phyloP scores from a whole-genome alignment of 2,329 filamentous ascomycete genomes.

The Aspergillus ochraceus region DNA sequence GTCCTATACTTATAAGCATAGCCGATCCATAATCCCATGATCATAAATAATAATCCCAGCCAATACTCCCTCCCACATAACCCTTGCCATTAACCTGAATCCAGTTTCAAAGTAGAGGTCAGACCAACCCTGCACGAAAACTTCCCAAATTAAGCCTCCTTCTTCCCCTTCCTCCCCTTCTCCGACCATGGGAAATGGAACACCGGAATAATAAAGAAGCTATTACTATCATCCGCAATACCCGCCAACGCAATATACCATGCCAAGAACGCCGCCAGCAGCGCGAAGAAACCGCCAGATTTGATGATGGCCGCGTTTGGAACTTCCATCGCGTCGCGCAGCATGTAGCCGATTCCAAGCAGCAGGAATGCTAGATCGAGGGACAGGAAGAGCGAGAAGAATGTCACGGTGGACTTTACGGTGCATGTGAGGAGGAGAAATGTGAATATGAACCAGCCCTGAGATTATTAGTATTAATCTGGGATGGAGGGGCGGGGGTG shows the following conservation, averaged over 20 bases:
- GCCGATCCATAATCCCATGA: too few species aligned
- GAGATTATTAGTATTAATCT: neutral
- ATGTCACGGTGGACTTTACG: conserved; percentile 70
- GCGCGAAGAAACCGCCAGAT: conserved; percentile 71
- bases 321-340: conserved; percentile 44
- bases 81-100: too few species aligned
- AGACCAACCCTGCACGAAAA: too few species aligned
- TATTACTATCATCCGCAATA: conserved; percentile 64
- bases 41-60: too few species aligned
- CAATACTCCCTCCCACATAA: too few species aligned
- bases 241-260: conserved; percentile 85
- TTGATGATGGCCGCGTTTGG: conserved; percentile 55
- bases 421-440: conserved; percentile 69
- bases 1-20: too few species aligned
- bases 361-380: conserved; percentile 73
- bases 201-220: conserved; percentile 86
- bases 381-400: conserved; percentile 72
- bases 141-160: neutral
- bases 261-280: conserved; percentile 72
- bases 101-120: too few species aligned
- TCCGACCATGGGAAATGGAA: conserved; percentile 91
- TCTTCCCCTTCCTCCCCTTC: conserved; percentile 53
- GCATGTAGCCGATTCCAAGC: conserved; percentile 62
- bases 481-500: neutral
- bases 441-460: conserved; percentile 80